Conservation (phyloP, 108 stramenopile species). For the Skeletonema menzelii region DNA sequence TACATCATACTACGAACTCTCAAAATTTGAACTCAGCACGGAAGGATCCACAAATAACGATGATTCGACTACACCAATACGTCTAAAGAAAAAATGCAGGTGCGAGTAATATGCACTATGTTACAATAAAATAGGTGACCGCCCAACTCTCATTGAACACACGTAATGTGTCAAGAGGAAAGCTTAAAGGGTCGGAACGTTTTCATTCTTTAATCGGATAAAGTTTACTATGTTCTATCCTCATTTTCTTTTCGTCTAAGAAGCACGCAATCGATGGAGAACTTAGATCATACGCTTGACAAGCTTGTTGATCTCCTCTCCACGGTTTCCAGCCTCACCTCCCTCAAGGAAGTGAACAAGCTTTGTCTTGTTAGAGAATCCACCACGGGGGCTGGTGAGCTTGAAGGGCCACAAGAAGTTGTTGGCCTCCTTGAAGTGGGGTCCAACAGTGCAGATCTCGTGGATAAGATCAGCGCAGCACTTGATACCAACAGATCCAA, state of each 20-base stretch:
- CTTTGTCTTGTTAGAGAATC: constrained; percentile 98
- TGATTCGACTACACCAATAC: neutral
- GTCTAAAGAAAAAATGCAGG: neutral
- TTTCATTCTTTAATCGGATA: constrained; percentile 68
- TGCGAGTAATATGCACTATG: constrained; percentile 5
- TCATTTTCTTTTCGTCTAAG: constrained; percentile 16
- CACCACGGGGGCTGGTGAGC: constrained; percentile 96
- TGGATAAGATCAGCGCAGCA: constrained; percentile 95
- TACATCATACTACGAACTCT: no score
- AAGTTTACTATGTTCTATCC: constrained; percentile 31
- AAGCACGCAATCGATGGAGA: neutral
- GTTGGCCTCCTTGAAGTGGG: constrained; percentile 98
- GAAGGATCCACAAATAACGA: no score
- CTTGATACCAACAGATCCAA: constrained; percentile 79
- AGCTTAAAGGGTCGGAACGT: constrained; percentile 75
- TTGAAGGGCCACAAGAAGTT: constrained; percentile 99
- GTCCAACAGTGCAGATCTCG: constrained; percentile 97
- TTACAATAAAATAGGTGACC: constrained; percentile 36
- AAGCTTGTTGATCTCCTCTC: constrained; percentile 95
- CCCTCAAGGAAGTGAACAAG: constrained; percentile 99
- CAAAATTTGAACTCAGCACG: no score
- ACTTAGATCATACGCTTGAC: constrained; percentile 95
- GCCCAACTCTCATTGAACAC: constrained; percentile 36
- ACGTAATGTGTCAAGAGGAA: constrained; percentile 16
- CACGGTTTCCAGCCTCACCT: constrained; percentile 97